Percentiles rank a stretch among this genome's conserved stretches.
These are phyloP conservation scores for Xylariaceae sp. DNA, from an alignment of 2,329 filamentous ascomycete species.

Conservation along the genomic window DNA sequence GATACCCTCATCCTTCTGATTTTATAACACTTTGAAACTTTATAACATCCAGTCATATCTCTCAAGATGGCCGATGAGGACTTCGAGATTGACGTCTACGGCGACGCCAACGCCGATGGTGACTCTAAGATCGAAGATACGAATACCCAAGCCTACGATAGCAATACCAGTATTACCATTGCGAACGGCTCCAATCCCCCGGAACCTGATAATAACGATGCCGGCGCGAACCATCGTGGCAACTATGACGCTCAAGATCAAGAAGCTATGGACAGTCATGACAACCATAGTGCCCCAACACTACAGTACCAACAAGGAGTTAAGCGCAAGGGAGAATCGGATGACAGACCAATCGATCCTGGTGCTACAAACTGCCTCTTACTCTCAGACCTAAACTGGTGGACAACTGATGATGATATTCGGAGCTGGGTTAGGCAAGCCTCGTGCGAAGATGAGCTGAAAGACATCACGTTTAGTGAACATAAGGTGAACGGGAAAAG, in stretches of 20 bases:
- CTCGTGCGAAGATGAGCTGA: slow-evolving; percentile 82
- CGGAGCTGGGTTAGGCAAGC: slow-evolving; percentile 83
- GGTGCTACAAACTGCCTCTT: slow-evolving; percentile 74
- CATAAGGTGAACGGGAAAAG: slow-evolving; percentile 99
- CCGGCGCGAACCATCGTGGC: slow-evolving; percentile 47
- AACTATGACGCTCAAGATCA: slow-evolving; percentile 47
- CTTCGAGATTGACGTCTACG: slow-evolving; percentile 76
- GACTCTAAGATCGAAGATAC: slow-evolving; percentile 44
- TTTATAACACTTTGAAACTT: slow-evolving; percentile 40
- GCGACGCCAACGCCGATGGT: slow-evolving; percentile 59
- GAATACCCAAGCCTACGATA: slow-evolving; percentile 46
- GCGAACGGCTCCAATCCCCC: slow-evolving; percentile 43
- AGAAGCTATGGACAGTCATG: slow-evolving; percentile 39
- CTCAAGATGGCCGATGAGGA: slow-evolving; percentile 70
- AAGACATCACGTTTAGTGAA: slow-evolving; percentile 95
- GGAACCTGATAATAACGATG: slow-evolving; percentile 30
- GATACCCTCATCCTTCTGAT: slow-evolving; percentile 33
- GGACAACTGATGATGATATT: slow-evolving; percentile 94
- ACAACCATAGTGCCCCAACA: slow-evolving; percentile 38
- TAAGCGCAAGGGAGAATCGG: slow-evolving; percentile 66
- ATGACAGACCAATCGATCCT: slow-evolving; percentile 64
- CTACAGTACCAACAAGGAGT: slow-evolving; percentile 58
- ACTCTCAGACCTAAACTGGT: slow-evolving; percentile 93
- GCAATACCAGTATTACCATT: slow-evolving; percentile 49
- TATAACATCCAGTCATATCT: slow-evolving; percentile 37